phyloP scores from a whole-genome alignment of 2,329 filamentous ascomycete genomes.

The Fusarium xyrophilum region DNA sequence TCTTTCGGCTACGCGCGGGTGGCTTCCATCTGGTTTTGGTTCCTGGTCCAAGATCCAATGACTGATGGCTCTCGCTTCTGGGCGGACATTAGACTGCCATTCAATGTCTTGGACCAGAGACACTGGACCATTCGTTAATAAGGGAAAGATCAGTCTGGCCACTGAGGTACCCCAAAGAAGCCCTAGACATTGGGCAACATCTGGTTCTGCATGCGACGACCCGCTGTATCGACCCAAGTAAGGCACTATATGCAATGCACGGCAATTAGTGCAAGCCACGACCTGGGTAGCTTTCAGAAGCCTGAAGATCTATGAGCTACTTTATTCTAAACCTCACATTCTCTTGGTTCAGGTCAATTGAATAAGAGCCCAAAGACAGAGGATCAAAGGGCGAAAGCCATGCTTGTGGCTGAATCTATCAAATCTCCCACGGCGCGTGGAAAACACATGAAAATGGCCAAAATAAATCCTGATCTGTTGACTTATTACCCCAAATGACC shows the following conservation, averaged over 20 bases:
- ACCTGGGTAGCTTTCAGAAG: slow-evolving; percentile 4
- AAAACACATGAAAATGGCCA: slow-evolving; percentile 18
- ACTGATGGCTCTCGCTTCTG: neutral
- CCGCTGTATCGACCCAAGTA: slow-evolving; percentile 10
- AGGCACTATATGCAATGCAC: slow-evolving; percentile 37
- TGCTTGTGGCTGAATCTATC: slow-evolving; percentile 14
- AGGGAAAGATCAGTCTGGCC: neutral
- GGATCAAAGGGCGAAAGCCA: neutral
- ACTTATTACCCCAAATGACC: slow-evolving; percentile 24
- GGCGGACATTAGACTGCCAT: slow-evolving; percentile 17
- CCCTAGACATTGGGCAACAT: neutral
- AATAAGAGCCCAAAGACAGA: slow-evolving; percentile 6
- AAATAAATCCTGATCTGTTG: slow-evolving; percentile 23
- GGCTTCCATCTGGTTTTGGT: slow-evolving; percentile 15
- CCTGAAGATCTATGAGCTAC: neutral
- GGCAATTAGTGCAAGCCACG: slow-evolving; percentile 37
- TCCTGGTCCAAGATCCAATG: slow-evolving; percentile 13
- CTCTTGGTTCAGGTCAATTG: neutral
- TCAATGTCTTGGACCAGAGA: slow-evolving; percentile 9
- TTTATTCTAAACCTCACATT: neutral
- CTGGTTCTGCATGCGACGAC: slow-evolving; percentile 24
- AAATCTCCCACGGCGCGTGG: slow-evolving; percentile 30
- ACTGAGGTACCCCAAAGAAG: neutral
- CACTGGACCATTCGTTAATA: neutral
- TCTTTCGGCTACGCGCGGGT: slow-evolving; percentile 27